These are phyloP conservation scores for Simplicillium sp. DNA, from an alignment of 2,329 filamentous ascomycete species.

Conservation along the genomic window DNA sequence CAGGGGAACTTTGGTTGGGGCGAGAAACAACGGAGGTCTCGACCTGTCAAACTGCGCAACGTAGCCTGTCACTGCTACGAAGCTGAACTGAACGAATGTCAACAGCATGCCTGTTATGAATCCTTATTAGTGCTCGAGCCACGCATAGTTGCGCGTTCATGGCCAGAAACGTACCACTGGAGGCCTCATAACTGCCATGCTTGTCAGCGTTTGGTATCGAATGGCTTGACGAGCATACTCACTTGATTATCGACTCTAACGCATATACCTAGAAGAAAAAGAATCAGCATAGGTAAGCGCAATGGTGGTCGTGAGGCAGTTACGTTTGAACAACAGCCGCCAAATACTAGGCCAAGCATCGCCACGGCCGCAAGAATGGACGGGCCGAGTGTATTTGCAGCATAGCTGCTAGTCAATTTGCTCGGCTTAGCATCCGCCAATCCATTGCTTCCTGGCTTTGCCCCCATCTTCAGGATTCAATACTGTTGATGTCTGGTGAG, in stretches of 20 bases:
- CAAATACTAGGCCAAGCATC: conserved; percentile 84
- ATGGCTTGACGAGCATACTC: conserved; percentile 22
- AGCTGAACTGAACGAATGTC: conserved; percentile 82
- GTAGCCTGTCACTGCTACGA: conserved; percentile 71
- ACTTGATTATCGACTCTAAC: conserved; percentile 91
- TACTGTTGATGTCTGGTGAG: too few relatives aligned
- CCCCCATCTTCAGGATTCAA: too few relatives aligned
- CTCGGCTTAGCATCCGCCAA: too few relatives aligned
- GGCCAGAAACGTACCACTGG: conserved; percentile 53
- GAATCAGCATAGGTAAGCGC: not conserved
- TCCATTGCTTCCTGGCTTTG: too few relatives aligned
- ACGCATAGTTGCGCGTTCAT: too few relatives aligned
- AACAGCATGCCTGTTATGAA: conserved; percentile 76
- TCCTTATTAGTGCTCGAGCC: too few relatives aligned
- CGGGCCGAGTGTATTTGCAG: conserved; percentile 9
- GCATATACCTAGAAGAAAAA: conserved; percentile 67
- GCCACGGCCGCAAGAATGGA: conserved; percentile 45
- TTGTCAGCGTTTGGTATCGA: conserved; percentile 2
- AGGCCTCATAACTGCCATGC: conserved; percentile 61
- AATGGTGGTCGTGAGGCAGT: conserved; percentile 16
- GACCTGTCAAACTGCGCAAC: conserved; percentile 63
- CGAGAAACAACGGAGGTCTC: conserved; percentile 62
- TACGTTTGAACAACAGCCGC: conserved; percentile 91
- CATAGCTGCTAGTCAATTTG: too few relatives aligned
- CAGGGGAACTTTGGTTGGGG: conserved; percentile 71